Evolutionary conservation across 1,284 basidiomycete species (phyloP), one percentile per base, ranked within the genome.

Genomic region (Trichosporon sp.): DNA sequence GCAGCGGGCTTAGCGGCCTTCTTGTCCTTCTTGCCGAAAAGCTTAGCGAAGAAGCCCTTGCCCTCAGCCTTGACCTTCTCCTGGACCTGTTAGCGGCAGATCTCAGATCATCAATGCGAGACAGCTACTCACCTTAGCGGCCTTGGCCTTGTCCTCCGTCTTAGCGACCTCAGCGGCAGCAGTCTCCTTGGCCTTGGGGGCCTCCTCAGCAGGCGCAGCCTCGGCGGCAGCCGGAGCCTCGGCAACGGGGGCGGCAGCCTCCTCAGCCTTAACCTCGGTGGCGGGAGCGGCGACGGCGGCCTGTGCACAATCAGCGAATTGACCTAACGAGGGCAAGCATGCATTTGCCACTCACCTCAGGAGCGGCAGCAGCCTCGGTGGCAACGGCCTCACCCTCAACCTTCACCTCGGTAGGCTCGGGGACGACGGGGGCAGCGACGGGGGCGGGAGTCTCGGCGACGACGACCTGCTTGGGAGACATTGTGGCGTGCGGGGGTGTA

Each of bases 391-490:
- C 71, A 2, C 68, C 42, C 29, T 70, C 70, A n/a, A 67, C 62
- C 62, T 65, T 64, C 42, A 60, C 60, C 44, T 72, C 66, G 23
- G 72, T 68, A 58, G 71, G 70, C 53, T 75, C 73, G 67, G 73
- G 73, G 42, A 56, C 68, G 42, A 66, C 73, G 53, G 64, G 32
- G 67, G 67, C 56, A 35, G 70, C 63, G 56, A 66, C 68, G 67
- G 60, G 64, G 58, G 64, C 68, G 69, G 68, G 65, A 47, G 69
- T 58, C 62, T 71, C 64, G 76, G 90, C 91, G 62, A 90, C 81
- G 77, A 92, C 91, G 0, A 90, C 88, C 78, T 53, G 35, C 35
- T 53, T 8, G 63, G 53, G 15, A 29, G 38, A 44, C 29, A 44
- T 53, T 32, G 31, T 31, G 31, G 64, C 35, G 53, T 23, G 42